Evolutionary conservation across 805 yeast species (phyloP), one percentile per base, ranked within the genome.

Genomic region (Lipomyces sp.): DNA sequence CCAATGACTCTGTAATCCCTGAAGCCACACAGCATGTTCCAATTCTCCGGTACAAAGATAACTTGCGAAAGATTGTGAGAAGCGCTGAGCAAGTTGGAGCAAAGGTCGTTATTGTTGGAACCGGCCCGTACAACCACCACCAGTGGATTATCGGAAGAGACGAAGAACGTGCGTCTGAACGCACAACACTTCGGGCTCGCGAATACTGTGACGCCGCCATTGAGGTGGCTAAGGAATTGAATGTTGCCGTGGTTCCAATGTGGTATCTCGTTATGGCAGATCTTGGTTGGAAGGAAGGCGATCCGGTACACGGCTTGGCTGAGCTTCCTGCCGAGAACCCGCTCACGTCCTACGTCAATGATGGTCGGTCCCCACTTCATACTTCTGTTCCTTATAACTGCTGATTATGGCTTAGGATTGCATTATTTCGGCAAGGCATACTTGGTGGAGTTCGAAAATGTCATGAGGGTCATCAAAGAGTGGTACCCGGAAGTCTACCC

Each of bases 1-100:
- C 97, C 13, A 92, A 92, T 74, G 98, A 92, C 75, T 82, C 89
- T 0, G 81, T 84, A 2, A 69, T 78, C 7, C 79, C 74, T 0
- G 83, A 82, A 3, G 61, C 62, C 11, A 73, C 75, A 3, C 86
- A 84, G 69, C 77, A 78, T 30, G 90, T 90, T 10, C 84, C 85
- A 0, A 24, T 88, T 2, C 82, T 76, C 0, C 78, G 82, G 64
- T 90, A 78, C 73, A 64, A 76, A 29, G 77, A 75, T 15, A 92
- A 92, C 73, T 78, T 84, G 67, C 72, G 70, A 34, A 62, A 67
- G 10, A 69, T 90, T 72, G 78, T 86, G 13, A 90, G 90, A 78
- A 56, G 65, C 7, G 54, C 63, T 56, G 48, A 39, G 4, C 64
- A 59, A 2, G 67, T 63, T 10, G 71, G 57, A 15, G 67, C 67